phyloP scores from a whole-genome alignment of 345 rosid species.

The Rhizophora apiculata region DNA sequence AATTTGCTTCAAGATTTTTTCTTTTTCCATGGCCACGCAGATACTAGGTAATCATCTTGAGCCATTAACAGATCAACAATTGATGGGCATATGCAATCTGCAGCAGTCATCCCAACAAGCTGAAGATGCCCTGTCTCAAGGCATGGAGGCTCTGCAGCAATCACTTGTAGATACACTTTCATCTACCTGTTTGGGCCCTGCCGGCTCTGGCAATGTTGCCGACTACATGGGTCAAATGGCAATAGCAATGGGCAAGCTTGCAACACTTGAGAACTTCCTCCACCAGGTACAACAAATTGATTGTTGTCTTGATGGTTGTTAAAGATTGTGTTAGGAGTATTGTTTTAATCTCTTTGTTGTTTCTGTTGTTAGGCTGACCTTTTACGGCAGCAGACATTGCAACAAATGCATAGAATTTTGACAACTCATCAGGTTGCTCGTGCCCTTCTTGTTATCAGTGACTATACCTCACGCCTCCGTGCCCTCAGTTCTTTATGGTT shows the following conservation, averaged over 20 bases:
- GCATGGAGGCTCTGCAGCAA: conserved; percentile 96
- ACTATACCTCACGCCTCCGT: conserved; percentile 71
- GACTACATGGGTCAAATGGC: conserved; percentile 97
- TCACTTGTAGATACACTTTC: conserved; percentile 80
- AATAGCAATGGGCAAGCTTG: conserved; percentile 82
- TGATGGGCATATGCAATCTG: conserved; percentile 89
- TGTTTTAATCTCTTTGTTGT: neutral
- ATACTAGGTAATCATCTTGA: conserved; percentile 82
- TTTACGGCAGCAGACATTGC: conserved; percentile 84
- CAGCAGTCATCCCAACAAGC: conserved; percentile 97
- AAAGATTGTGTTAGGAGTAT: neutral
- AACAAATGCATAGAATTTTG: conserved; percentile 79
- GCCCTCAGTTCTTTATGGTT: conserved; percentile 95
- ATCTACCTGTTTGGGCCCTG: conserved; percentile 56
- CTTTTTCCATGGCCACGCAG: conserved; percentile 33
- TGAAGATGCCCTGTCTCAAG: conserved; percentile 95
- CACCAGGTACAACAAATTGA: conserved; percentile 51
- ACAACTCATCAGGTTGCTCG: conserved; percentile 91
- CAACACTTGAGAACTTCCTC: conserved; percentile 80
- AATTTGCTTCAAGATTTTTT: neutral
- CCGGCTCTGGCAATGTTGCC: conserved; percentile 66
- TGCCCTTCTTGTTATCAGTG: conserved; percentile 74
- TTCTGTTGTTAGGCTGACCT: conserved; percentile 68
- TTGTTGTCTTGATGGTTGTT: neutral
- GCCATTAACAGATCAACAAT: conserved; percentile 86